phyloP scores from a whole-genome alignment of 805 yeast species.

The Pichia membranifaciens region DNA sequence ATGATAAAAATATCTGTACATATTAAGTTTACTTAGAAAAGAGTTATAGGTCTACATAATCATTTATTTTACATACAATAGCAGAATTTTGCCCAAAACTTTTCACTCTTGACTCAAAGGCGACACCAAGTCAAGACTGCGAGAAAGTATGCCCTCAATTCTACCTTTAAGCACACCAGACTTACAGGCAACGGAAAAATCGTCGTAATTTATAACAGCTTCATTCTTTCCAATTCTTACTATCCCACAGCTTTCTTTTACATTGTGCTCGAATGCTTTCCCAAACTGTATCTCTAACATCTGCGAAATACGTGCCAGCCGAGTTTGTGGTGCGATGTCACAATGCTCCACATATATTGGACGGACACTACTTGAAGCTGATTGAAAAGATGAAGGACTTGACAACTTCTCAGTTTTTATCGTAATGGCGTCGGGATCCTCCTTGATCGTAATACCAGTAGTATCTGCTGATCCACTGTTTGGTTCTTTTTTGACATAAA shows the following conservation, averaged over 20 bases:
- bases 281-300: constrained; percentile 86
- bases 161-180: constrained; percentile 76
- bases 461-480: not conserved
- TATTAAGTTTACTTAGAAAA: not conserved
- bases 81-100: not conserved
- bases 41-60: not conserved
- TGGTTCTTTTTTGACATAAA: constrained; percentile 8
- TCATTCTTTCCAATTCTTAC: constrained; percentile 69
- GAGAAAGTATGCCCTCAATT: constrained; percentile 69
- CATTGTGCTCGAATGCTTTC: constrained; percentile 47
- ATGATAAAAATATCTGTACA: too few relatives aligned
- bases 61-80: too few relatives aligned
- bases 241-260: constrained; percentile 42
- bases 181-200: constrained; percentile 61
- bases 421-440: not conserved
- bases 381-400: not conserved
- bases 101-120: constrained; percentile 48
- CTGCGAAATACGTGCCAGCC: constrained; percentile 50
- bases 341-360: constrained; percentile 10
- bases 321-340: constrained; percentile 20
- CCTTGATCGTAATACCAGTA: not conserved
- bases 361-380: not conserved
- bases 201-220: constrained; percentile 62
- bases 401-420: not conserved
- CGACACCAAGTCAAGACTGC: constrained; percentile 78